Conservation (phyloP, 805 yeast genomes). For the Tetrapisispora nanseiensis region DNA sequence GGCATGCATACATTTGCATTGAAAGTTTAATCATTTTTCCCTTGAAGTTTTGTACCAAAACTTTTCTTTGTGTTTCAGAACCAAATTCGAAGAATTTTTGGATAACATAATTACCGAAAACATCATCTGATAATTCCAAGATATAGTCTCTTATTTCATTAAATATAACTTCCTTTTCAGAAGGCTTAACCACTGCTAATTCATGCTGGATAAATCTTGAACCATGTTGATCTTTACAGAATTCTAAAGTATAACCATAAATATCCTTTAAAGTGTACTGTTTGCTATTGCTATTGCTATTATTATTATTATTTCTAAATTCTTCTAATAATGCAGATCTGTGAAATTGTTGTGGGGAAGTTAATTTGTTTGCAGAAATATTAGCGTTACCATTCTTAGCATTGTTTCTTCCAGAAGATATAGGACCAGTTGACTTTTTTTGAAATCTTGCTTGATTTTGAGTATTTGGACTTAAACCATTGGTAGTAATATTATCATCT, state of each 20-base stretch:
- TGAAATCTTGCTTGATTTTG: background rate
- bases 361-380: slow-evolving; percentile 10
- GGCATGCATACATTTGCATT: slow-evolving; percentile 93
- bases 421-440: background rate
- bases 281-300: slow-evolving; percentile 38
- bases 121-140: slow-evolving; percentile 83
- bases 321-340: slow-evolving; percentile 79
- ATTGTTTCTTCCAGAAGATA: slow-evolving; percentile 10
- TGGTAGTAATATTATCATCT: slow-evolving; percentile 5
- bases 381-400: background rate
- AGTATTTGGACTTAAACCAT: background rate
- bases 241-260: slow-evolving; percentile 80
- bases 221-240: slow-evolving; percentile 93
- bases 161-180: slow-evolving; percentile 72
- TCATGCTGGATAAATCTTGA: slow-evolving; percentile 93
- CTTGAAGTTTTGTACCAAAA: slow-evolving; percentile 45
- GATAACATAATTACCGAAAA: slow-evolving; percentile 93
- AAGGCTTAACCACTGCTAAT: slow-evolving; percentile 50
- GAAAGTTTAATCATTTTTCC: slow-evolving; percentile 70
- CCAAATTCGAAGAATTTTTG: slow-evolving; percentile 91
- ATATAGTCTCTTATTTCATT: slow-evolving; percentile 71
- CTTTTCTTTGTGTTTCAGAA: slow-evolving; percentile 52
- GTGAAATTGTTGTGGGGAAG: slow-evolving; percentile 39
- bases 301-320: slow-evolving; percentile 47
- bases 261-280: slow-evolving; percentile 56